Evolutionary conservation across 2,329 filamentous ascomycete species (phyloP).

Genomic region (Alternaria tenuissima): DNA sequence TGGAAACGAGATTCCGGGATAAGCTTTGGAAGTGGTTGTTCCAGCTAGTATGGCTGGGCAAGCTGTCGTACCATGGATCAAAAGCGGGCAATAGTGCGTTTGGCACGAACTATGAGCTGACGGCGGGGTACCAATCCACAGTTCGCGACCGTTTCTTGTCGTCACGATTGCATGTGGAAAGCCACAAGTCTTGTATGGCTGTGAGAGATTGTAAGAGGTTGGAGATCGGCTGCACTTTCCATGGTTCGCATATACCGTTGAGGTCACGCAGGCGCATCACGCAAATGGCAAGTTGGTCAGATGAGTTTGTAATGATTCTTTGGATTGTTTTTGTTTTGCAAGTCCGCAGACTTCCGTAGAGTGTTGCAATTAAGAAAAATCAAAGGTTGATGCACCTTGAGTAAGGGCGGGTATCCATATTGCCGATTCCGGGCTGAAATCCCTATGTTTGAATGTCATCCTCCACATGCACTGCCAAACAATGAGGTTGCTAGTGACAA

Average conservation of each 20-base stretch:
- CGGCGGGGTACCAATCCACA: conserved; percentile 16
- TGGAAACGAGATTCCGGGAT: neutral
- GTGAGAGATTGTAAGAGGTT: neutral
- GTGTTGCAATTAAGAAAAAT: conserved; percentile 14
- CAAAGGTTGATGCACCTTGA: conserved; percentile 37
- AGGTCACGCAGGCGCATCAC: neutral
- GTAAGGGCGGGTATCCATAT: conserved; percentile 46
- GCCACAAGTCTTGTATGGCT: neutral
- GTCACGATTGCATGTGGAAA: conserved; percentile 12
- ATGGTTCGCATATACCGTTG: neutral
- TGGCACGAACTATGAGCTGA: conserved; percentile 16
- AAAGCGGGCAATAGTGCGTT: conserved; percentile 6
- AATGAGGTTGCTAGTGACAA: neutral
- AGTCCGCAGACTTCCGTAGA: neutral
- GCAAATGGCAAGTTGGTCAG: neutral
- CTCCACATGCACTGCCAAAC: conserved; percentile 15
- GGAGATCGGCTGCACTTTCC: neutral
- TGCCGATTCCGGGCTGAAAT: conserved; percentile 28
- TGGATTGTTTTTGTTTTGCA: conserved; percentile 4
- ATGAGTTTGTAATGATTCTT: neutral
- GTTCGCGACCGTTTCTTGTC: conserved; percentile 16
- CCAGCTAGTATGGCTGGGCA: conserved; percentile 2
- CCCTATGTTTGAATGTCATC: conserved; percentile 20
- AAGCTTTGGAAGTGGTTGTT: conserved; percentile 3
- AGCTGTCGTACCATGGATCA: conserved; percentile 14